Evolutionary conservation across 148 eudicot genomes (phyloP).

Genomic region (Chenopodium quinoa): DNA sequence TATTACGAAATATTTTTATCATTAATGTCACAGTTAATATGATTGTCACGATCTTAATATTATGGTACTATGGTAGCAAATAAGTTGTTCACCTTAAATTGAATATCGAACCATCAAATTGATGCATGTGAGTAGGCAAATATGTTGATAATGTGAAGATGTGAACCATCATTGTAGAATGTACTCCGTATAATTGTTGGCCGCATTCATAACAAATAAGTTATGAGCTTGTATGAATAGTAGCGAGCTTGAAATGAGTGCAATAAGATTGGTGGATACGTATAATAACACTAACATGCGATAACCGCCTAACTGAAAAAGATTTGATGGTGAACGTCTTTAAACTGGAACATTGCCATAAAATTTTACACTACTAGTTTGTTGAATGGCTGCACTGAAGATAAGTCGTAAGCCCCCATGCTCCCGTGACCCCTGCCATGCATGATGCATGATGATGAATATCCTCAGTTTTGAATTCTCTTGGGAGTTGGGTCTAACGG

Average conservation of each 20-base stretch:
- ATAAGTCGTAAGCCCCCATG: neutral
- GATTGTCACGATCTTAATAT: too few relatives aligned
- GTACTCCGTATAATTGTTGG: too few relatives aligned
- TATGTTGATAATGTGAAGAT: too few relatives aligned
- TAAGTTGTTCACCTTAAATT: too few relatives aligned
- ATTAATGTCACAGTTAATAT: too few relatives aligned
- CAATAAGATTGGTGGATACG: neutral
- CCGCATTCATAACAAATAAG: too few relatives aligned
- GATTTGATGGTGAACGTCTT: neutral
- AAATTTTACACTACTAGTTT: neutral
- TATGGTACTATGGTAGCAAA: too few relatives aligned
- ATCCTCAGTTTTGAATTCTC: neutral
- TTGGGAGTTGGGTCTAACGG: neutral
- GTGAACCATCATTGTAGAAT: too few relatives aligned
- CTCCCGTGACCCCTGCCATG: neutral
- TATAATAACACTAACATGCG: neutral
- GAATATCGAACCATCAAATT: too few relatives aligned
- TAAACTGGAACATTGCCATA: neutral
- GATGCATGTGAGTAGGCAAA: too few relatives aligned
- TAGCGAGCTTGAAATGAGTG: neutral
- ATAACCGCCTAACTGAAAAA: neutral
- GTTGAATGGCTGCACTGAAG: neutral
- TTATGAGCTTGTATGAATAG: too few relatives aligned
- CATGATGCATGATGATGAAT: neutral
- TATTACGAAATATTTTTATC: too few relatives aligned